These are phyloP conservation scores for Tylopilus sp. DNA, from an alignment of 768 basidiomycete genomes.

Conservation along the genomic window DNA sequence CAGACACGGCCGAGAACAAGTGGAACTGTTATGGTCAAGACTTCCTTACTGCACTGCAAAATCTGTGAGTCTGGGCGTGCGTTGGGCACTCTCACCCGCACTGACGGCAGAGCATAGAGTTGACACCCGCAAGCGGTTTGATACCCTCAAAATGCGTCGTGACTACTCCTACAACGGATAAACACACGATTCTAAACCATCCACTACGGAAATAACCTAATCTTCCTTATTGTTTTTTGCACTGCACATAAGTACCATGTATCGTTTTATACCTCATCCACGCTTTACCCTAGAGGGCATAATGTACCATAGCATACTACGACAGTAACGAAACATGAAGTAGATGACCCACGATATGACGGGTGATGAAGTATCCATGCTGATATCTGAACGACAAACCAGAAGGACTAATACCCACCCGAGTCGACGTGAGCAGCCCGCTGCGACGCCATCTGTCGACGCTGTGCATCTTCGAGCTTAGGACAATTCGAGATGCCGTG, in stretches of 20 bases:
- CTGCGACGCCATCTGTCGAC: conserved; percentile 88
- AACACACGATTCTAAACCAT: not conserved
- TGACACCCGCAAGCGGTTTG: conserved; percentile 12
- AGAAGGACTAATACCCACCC: conserved; percentile 28
- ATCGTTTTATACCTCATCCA: conserved; percentile 7
- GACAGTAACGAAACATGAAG: not conserved
- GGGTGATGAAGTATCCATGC: not conserved
- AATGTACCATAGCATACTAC: conserved; percentile 9
- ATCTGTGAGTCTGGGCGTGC: conserved; percentile 12
- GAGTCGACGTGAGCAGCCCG: conserved; percentile 65
- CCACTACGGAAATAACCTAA: not conserved
- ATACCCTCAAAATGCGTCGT: conserved; percentile 26
- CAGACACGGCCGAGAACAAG: conserved; percentile 11
- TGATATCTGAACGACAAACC: not conserved
- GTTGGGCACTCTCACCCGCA: not conserved
- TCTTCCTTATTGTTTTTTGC: not conserved
- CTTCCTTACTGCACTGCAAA: conserved; percentile 18
- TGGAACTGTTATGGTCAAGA: conserved; percentile 17
- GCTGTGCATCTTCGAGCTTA: conserved; percentile 90
- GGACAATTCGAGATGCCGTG: conserved; percentile 95
- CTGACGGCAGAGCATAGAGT: conserved; percentile 2
- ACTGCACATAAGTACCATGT: conserved; percentile 8
- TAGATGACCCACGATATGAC: not conserved
- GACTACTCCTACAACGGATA: conserved; percentile 32
- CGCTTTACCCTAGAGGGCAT: not conserved